phyloP scores from a whole-genome alignment of 805 yeast species.

The Yarrowia sp. region DNA sequence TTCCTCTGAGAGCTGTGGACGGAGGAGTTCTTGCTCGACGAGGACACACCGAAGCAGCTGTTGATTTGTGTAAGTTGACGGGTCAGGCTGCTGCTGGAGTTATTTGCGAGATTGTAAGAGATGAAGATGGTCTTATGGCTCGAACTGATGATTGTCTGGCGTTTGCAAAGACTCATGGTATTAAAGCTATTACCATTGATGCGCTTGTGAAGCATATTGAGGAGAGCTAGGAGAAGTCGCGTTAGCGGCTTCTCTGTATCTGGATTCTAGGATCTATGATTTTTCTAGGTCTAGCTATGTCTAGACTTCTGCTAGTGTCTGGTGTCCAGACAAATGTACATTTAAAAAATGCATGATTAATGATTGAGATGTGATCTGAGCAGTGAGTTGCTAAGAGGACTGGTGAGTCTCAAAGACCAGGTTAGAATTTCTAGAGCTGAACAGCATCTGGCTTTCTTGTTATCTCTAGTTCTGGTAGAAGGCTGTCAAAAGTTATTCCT shows the following conservation, averaged over 20 bases:
- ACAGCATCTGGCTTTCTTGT: too few species aligned
- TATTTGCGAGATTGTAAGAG: slow-evolving; percentile 90
- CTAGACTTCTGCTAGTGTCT: too few species aligned
- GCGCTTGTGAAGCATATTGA: slow-evolving; percentile 56
- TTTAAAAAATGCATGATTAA: not conserved
- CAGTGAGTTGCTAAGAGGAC: too few species aligned
- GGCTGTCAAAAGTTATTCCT: too few species aligned
- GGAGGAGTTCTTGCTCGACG: slow-evolving; percentile 77
- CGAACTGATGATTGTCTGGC: slow-evolving; percentile 78
- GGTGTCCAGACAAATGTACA: not conserved
- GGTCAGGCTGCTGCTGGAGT: slow-evolving; percentile 83
- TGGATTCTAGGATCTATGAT: too few species aligned
- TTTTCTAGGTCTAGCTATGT: too few species aligned
- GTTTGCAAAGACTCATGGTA: slow-evolving; percentile 58
- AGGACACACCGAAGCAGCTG: slow-evolving; percentile 98
- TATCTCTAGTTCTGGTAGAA: too few species aligned
- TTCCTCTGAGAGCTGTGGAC: slow-evolving; percentile 86
- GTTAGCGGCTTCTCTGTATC: too few species aligned
- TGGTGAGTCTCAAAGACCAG: too few species aligned
- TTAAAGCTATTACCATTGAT: slow-evolving; percentile 77
- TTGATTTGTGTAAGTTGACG: slow-evolving; percentile 74
- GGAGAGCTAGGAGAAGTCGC: too few species aligned
- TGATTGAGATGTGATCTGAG: not conserved
- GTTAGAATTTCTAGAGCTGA: too few species aligned
- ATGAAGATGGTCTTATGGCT: slow-evolving; percentile 93